Evolutionary conservation across 75 land plant genomes (phyloP).

Genomic region (Pinus taeda): DNA sequence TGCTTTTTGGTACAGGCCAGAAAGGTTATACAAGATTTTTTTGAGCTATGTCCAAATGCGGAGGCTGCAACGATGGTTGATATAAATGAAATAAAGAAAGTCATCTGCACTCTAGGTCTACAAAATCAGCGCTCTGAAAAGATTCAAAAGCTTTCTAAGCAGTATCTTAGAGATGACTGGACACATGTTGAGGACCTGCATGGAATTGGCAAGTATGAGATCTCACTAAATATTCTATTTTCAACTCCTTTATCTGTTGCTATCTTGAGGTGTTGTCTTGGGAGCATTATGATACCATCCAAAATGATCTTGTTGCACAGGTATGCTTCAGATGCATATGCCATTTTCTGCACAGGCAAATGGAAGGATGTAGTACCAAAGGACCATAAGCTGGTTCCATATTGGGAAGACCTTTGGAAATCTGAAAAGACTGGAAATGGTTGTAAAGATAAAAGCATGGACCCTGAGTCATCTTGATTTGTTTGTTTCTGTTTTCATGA

Average conservation of each 20-base stretch:
- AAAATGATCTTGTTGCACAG: constrained; percentile 26
- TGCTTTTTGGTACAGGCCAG: constrained; percentile 35
- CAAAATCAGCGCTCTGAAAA: constrained; percentile 61
- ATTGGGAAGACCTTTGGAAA: constrained; percentile 29
- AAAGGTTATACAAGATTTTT: constrained; percentile 59
- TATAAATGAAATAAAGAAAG: constrained; percentile 33
- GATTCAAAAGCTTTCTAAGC: constrained; percentile 58
- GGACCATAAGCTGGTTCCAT: constrained; percentile 70
- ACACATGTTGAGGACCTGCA: constrained; percentile 77
- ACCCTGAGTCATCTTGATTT: too few relatives aligned
- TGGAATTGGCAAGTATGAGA: constrained; percentile 84
- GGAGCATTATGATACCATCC: neutral
- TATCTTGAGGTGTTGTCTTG: neutral
- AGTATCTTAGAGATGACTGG: constrained; percentile 60
- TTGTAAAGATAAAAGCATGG: too few relatives aligned
- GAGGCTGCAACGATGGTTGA: constrained; percentile 34
- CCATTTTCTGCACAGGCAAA: constrained; percentile 81
- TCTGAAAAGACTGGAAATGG: neutral
- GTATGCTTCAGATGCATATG: constrained; percentile 94
- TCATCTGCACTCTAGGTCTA: constrained; percentile 66
- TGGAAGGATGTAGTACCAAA: constrained; percentile 58
- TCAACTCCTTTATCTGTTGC: neutral
- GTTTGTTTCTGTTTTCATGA: too few relatives aligned
- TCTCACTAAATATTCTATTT: neutral
- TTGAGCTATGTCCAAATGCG: constrained; percentile 72